phyloP scores from a whole-genome alignment of 805 yeast genomes.

The Scheffersomyces amazonensis region DNA sequence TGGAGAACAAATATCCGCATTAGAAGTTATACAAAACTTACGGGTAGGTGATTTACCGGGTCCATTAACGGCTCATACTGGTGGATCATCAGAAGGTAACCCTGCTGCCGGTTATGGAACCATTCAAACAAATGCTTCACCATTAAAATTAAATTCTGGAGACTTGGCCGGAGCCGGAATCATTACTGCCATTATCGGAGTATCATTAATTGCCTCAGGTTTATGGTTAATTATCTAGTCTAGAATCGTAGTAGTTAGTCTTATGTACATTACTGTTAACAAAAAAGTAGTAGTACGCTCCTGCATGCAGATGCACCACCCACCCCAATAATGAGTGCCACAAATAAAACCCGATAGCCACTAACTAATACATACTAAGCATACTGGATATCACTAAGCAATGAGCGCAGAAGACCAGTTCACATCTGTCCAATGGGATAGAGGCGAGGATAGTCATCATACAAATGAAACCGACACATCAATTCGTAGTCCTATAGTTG shows the following conservation, averaged over 20 bases:
- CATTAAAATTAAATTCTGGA: constrained; percentile 41
- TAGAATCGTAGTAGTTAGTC: too few relatives aligned
- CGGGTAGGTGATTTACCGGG: constrained; percentile 40
- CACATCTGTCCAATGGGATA: constrained; percentile 58
- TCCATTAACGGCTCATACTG: constrained; percentile 62
- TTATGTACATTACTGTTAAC: too few relatives aligned
- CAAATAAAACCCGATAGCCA: too few relatives aligned
- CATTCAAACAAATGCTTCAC: constrained; percentile 32
- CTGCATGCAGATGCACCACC: too few relatives aligned
- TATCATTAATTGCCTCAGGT: constrained; percentile 38
- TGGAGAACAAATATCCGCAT: constrained; percentile 77
- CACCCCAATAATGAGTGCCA: too few relatives aligned
- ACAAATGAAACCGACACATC: not conserved
- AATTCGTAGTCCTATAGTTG: constrained; percentile 6
- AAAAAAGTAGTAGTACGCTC: too few relatives aligned
- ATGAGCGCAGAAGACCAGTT: constrained; percentile 46
- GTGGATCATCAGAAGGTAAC: constrained; percentile 71
- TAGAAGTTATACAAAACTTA: constrained; percentile 58
- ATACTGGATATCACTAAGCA: too few relatives aligned
- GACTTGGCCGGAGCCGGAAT: constrained; percentile 92
- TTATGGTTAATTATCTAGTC: constrained; percentile 41
- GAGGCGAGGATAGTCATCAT: constrained; percentile 28
- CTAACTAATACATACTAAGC: too few relatives aligned
- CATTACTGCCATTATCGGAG: constrained; percentile 67
- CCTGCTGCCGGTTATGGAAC: constrained; percentile 64